These are phyloP conservation scores for Pachyrhizus erosus DNA, from an alignment of 306 rosid genomes.

Conservation along the genomic window DNA sequence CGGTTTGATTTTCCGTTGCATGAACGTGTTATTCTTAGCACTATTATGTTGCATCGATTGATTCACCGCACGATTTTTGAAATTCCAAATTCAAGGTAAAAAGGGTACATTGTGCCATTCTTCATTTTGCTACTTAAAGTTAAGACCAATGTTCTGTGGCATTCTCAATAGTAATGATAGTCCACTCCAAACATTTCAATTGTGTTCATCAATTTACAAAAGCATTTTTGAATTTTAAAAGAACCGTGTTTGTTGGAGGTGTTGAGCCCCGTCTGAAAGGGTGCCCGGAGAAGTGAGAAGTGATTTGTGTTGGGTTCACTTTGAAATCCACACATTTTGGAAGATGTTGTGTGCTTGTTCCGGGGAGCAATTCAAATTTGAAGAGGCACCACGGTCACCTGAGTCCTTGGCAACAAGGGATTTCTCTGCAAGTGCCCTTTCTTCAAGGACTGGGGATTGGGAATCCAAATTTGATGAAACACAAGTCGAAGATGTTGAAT, in stretches of 20 bases:
- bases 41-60: background rate
- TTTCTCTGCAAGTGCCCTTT: constrained; percentile 89
- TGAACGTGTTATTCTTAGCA: background rate
- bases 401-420: constrained; percentile 97
- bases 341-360: constrained; percentile 99
- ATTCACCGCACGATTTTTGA: constrained; percentile 26
- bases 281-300: constrained; percentile 36
- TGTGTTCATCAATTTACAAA: constrained; percentile 9
- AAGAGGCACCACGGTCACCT: constrained; percentile 93
- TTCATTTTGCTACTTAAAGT: constrained; percentile 6
- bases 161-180: background rate
- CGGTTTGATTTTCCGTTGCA: constrained; percentile 24
- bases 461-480: constrained; percentile 76
- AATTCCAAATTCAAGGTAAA: constrained; percentile 36
- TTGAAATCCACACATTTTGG: constrained; percentile 42
- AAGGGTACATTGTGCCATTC: constrained; percentile 13
- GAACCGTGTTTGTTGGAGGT: background rate
- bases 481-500: constrained; percentile 93
- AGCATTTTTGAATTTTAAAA: constrained; percentile 13
- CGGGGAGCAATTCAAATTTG: constrained; percentile 91
- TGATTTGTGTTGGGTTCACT: constrained; percentile 36
- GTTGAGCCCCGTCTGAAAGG: background rate
- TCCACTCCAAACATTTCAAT: constrained; percentile 7
- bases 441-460: constrained; percentile 92
- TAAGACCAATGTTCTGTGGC: background rate